Base-by-base conservation (phyloP, 306 rosid species). In the Lotus japonicus region DNA sequence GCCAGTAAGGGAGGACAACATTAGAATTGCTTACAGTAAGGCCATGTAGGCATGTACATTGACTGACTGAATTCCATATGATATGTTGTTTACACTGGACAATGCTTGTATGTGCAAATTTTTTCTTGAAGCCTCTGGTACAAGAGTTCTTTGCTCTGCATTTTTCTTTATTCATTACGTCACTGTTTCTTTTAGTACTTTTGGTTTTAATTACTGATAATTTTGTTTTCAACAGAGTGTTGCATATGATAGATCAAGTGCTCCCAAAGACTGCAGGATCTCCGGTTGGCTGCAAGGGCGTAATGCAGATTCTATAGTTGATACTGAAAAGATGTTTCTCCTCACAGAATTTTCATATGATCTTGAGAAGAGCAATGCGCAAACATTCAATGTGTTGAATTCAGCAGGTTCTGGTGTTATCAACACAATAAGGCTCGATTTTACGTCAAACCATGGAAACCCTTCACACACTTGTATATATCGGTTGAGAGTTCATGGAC, bases 281-380 rank as follows among this genome's bases (percentile, higher is more conserved):
- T 88, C 96, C 11, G 99, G 97, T 42, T 90, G 97, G 99, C 86
- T 95, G 63, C 84, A 55, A 75, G 90, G 79, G 49, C 38, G 33
- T 1, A 74, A 66, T 56, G n/a, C 46, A 1, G 87, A 73, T n/a
- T 50, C 80, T 53, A 59, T 65, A n/a, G 7, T 50, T 6, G 82
- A 81, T n/a, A 31, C 57, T 4, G 84, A 77, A 38, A 90, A 81
- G 71, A 82, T 78, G 84, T 74, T 75, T 72, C 84, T 68, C 13
- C 53, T 95, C 28, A 26, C 86, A 2, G 95, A 95, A 67, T 85
- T 95, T 33, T 78, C 81, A 2, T 95, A 90, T 23, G 95, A 90
- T 71, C 97, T 95, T 14, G 92, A 87, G 81, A 95, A 83, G 81
- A 90, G 96, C 88, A 90, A 95, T 76, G 99, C 97, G 28, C 99